Conservation (phyloP, 2,329 filamentous ascomycete species). For the Penicillium fuscoglaucum region DNA sequence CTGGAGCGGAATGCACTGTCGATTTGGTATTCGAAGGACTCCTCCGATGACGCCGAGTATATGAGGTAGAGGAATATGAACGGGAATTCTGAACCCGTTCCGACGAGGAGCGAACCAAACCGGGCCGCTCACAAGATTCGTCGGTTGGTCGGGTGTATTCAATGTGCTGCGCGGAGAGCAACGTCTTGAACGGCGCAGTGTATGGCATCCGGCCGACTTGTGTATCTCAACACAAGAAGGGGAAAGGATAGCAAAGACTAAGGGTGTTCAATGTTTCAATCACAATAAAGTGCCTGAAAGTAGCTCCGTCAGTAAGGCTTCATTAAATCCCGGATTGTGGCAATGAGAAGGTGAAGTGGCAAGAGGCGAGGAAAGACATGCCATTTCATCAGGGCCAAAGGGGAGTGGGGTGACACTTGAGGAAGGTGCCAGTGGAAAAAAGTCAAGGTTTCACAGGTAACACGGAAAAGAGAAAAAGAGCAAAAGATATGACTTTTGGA, state of each 20-base stretch:
- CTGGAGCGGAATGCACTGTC: conserved; percentile 32
- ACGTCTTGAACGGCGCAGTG: conserved; percentile 55
- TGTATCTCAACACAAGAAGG: conserved; percentile 33
- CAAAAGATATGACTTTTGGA: background rate
- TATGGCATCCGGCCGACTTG: conserved; percentile 52
- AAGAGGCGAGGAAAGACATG: conserved; percentile 13
- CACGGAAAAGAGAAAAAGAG: conserved; percentile 12
- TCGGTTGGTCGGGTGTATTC: conserved; percentile 50
- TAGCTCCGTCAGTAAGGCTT: background rate
- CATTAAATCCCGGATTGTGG: conserved; percentile 16
- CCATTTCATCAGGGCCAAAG: conserved; percentile 11
- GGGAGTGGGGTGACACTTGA: conserved; percentile 5
- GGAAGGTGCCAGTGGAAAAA: conserved; percentile 17
- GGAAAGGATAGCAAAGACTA: conserved; percentile 2
- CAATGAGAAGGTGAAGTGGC: conserved; percentile 7
- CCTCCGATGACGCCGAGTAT: conserved; percentile 62
- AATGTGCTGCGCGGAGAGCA: conserved; percentile 55
- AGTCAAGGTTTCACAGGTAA: conserved; percentile 27
- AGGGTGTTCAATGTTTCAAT: conserved; percentile 5
- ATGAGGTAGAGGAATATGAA: conserved; percentile 60
- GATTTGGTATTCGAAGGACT: conserved; percentile 53
- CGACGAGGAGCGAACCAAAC: conserved; percentile 25
- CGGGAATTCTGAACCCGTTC: conserved; percentile 53
- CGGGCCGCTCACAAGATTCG: conserved; percentile 23
- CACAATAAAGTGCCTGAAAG: conserved; percentile 14